Conservation (phyloP, 306 rosid species). For the Rubus idaeus region DNA sequence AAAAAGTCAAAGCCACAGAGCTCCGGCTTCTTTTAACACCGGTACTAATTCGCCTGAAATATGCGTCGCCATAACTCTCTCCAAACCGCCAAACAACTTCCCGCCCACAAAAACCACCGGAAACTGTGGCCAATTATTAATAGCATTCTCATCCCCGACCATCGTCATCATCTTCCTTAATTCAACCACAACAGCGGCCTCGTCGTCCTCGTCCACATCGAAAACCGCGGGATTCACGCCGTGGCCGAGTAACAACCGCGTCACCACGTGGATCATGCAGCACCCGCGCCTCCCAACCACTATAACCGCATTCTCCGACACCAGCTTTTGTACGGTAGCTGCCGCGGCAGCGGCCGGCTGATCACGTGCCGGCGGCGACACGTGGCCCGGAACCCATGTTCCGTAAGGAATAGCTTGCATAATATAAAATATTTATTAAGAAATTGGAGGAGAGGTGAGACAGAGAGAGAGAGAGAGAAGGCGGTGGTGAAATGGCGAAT, state of each 20-base stretch:
- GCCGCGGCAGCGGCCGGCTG: neutral
- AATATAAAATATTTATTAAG: neutral
- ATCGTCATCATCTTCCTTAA: slow-evolving; percentile 15
- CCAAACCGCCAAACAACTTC: slow-evolving; percentile 86
- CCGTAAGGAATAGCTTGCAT: slow-evolving; percentile 88
- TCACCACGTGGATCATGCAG: slow-evolving; percentile 87
- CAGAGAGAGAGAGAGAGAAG: slow-evolving; percentile 8
- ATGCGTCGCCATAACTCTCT: slow-evolving; percentile 80
- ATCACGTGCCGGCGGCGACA: neutral
- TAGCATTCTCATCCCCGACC: neutral
- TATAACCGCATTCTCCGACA: slow-evolving; percentile 68
- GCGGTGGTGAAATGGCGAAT: neutral
- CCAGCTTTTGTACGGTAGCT: slow-evolving; percentile 25
- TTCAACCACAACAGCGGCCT: slow-evolving; percentile 38
- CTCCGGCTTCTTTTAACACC: slow-evolving; percentile 80
- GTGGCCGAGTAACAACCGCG: slow-evolving; percentile 65
- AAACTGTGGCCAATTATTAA: slow-evolving; percentile 37
- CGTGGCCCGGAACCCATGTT: slow-evolving; percentile 26
- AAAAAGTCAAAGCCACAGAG: slow-evolving; percentile 76
- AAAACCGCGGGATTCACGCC: slow-evolving; percentile 76
- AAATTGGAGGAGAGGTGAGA: neutral
- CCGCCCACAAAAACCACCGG: slow-evolving; percentile 93
- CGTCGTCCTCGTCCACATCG: slow-evolving; percentile 63
- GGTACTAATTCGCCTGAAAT: slow-evolving; percentile 92
- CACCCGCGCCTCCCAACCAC: slow-evolving; percentile 74